Conservation (phyloP, 2,329 filamentous ascomycete genomes). For the Botrytis fragariae region DNA sequence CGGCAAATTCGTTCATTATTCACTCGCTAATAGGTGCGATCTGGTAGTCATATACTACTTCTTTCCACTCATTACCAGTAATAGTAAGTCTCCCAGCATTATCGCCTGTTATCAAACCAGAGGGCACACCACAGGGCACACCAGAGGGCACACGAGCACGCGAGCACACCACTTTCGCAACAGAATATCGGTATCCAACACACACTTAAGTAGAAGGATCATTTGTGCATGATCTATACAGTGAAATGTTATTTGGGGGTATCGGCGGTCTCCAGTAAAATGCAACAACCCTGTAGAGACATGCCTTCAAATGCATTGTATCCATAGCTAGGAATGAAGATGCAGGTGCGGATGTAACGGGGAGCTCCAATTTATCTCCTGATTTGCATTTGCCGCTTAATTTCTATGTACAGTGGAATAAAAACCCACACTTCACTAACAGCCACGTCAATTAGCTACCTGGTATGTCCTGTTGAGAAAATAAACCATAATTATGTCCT, state of each 20-base stretch:
- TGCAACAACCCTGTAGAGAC: constrained; percentile 6
- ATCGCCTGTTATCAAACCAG: not conserved
- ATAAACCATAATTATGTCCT: not conserved
- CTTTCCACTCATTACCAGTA: not conserved
- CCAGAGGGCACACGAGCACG: not conserved
- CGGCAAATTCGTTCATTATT: not conserved
- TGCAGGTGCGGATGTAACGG: constrained; percentile 9
- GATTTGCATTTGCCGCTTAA: constrained; percentile 7
- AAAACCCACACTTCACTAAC: not conserved
- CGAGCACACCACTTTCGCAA: not conserved
- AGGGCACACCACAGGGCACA: not conserved
- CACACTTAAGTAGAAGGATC: not conserved
- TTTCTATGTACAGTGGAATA: not conserved
- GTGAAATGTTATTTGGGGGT: not conserved
- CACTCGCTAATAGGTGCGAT: not conserved
- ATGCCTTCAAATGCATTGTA: not conserved
- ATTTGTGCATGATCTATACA: not conserved
- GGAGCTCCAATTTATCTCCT: not conserved
- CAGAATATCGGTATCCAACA: not conserved
- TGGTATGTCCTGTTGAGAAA: not conserved
- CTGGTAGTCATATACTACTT: not conserved
- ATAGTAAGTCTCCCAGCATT: not conserved
- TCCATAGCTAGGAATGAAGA: not conserved
- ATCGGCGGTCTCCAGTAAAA: not conserved
- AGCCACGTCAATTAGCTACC: constrained; percentile 8